A percentile compares a stretch with the other conserved stretches of the same genome.
Conservation (phyloP, 2,329 filamentous ascomycete genomes). For the Tolypocladium cylindrosporum region DNA sequence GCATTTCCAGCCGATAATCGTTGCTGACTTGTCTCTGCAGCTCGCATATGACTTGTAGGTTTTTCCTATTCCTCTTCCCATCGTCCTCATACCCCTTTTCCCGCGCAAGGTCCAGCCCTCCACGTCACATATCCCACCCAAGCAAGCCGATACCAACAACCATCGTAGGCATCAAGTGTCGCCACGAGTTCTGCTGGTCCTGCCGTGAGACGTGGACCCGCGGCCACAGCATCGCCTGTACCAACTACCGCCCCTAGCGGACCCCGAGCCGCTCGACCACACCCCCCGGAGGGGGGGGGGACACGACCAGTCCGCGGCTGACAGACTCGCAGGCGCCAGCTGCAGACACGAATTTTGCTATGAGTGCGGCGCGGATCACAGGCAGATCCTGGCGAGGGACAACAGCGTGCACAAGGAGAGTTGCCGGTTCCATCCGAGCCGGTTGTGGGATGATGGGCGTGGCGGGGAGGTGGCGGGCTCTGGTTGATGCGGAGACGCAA, state of each 20-base stretch:
- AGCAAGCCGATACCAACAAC: background rate
- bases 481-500: no score
- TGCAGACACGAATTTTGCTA: background rate
- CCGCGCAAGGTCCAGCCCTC: no score
- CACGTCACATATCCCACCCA: background rate
- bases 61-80: no score
- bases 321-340: background rate
- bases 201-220: slow-evolving; percentile 14
- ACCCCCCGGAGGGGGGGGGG: no score
- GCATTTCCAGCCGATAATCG: background rate
- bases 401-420: background rate
- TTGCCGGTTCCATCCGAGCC: background rate
- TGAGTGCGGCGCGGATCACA: background rate
- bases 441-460: background rate
- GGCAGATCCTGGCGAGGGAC: background rate
- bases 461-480: no score
- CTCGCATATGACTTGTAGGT: background rate
- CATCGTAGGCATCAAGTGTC: slow-evolving; percentile 22
- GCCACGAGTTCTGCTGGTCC: slow-evolving; percentile 24
- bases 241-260: background rate
- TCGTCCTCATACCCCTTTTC: background rate
- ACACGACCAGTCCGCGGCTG: background rate
- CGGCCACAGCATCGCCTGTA: slow-evolving; percentile 4
- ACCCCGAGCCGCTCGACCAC: background rate
- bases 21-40: background rate